Evolutionary conservation across 2,329 filamentous ascomycete genomes (phyloP), one percentile per base, ranked within the genome.

Genomic region (Parafenestella ontariensis): DNA sequence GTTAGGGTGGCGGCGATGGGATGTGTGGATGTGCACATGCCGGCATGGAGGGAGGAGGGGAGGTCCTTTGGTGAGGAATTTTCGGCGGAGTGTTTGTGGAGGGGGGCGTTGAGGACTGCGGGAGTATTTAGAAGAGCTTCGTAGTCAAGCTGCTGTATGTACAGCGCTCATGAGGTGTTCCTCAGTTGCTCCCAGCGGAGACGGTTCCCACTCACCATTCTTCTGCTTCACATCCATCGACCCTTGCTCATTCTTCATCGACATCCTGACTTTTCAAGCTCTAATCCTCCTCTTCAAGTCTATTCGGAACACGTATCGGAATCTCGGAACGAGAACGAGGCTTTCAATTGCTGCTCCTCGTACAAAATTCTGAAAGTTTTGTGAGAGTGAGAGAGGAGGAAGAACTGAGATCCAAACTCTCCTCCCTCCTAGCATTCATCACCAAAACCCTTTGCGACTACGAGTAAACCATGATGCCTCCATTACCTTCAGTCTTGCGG

Each of bases 1-100:
- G 83, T 85, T 3, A 87, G 77, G 33, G 82, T 78, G 23, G 76
- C 77, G n/a, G 85, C 85, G 31, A 87, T 77, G 28, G 82, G 67
- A 37, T 65, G 58, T 9, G 34, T 31, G 28, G 47, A 26, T 13
- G 37, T 62, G 54, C 68, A 70, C 48, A 59, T 59, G 36, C 68
- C 68, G 6, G 61, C 48, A 40, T 54, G 49, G 31, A 61, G 46
- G 29, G 52, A 41, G 18, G 51, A 29, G 24, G 54, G 36, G 5
- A 49, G 26, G n/a, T 47, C 48, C 0, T 44, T 36, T 5, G 54
- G 52, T 10, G 52, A 20, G 18, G 49, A 28, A 8, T 41, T 11
- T 33, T 50, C 29, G 26, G 54, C 40, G 34, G 59, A 60, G 52
- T 64, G 67, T 49, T 70, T 62, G 52, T 66, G 57, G 13, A 70